phyloP scores from a whole-genome alignment of 2,329 filamentous ascomycete genomes.

The Microdochium paspali region DNA sequence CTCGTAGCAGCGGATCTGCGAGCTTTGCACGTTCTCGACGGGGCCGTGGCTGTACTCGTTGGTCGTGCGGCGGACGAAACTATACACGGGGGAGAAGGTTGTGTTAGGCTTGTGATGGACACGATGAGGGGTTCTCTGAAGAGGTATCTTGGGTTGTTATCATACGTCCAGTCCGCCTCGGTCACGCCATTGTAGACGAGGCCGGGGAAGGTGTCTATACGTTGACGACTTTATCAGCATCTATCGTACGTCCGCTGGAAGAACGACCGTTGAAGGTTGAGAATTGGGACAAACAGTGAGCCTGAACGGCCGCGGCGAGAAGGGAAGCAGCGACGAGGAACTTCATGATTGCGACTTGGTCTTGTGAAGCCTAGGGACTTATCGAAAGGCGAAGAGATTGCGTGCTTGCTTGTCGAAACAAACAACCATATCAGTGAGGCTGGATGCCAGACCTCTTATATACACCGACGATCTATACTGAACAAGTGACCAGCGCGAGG shows the following conservation, averaged over 20 bases:
- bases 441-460: neutral
- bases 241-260: neutral
- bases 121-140: neutral
- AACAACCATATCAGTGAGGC: neutral
- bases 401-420: neutral
- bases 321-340: constrained; percentile 7
- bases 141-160: too few relatives aligned
- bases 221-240: constrained; percentile 5
- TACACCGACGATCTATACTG: too few relatives aligned
- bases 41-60: constrained; percentile 24
- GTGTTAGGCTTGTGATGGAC: neutral
- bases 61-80: constrained; percentile 23
- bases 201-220: constrained; percentile 15
- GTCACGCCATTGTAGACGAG: constrained; percentile 14
- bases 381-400: neutral
- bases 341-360: constrained; percentile 9
- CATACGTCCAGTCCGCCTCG: constrained; percentile 20
- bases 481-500: too few relatives aligned
- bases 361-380: neutral
- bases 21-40: constrained; percentile 20
- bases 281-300: constrained; percentile 12
- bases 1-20: constrained; percentile 26
- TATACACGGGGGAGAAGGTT: neutral
- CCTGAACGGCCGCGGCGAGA: constrained; percentile 12
- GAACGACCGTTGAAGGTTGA: neutral